phyloP scores from a whole-genome alignment of 345 rosid genomes.

The Psidium guajava region DNA sequence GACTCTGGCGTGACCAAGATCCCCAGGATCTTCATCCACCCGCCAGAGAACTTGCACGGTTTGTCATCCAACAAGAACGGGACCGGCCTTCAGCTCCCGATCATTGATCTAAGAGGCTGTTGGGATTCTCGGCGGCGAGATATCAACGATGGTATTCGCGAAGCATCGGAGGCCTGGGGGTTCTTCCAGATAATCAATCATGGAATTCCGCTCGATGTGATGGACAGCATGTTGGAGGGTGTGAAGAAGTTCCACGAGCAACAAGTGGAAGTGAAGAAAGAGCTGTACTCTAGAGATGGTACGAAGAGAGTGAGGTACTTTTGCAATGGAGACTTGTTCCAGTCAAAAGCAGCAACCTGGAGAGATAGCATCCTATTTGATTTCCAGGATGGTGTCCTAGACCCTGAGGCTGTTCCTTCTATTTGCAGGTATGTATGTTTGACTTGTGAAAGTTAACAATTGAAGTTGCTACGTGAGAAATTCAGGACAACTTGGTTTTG shows the following conservation, averaged over 20 bases:
- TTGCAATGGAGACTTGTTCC: slow-evolving; percentile 1
- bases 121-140: not conserved
- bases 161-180: not conserved
- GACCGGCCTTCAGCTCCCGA: not conserved
- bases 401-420: not conserved
- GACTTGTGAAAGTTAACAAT: not conserved
- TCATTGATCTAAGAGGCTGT: not conserved
- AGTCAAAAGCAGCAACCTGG: not conserved
- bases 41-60: not conserved
- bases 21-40: not conserved
- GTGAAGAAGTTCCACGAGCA: slow-evolving; percentile 37
- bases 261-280: slow-evolving; percentile 25
- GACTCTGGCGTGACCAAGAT: not conserved
- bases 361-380: not conserved
- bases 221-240: slow-evolving; percentile 26
- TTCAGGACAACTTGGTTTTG: not conserved
- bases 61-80: not conserved
- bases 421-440: not conserved
- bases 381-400: not conserved
- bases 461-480: not conserved
- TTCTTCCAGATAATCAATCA: not conserved
- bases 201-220: slow-evolving; percentile 20
- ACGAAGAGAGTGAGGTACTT: slow-evolving; percentile 14
- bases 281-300: slow-evolving; percentile 25
- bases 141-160: not conserved